A percentile compares a stretch with the other conserved stretches of the same genome.
Evolutionary conservation across 805 yeast species (phyloP).

Genomic region (Lachancea waltii): DNA sequence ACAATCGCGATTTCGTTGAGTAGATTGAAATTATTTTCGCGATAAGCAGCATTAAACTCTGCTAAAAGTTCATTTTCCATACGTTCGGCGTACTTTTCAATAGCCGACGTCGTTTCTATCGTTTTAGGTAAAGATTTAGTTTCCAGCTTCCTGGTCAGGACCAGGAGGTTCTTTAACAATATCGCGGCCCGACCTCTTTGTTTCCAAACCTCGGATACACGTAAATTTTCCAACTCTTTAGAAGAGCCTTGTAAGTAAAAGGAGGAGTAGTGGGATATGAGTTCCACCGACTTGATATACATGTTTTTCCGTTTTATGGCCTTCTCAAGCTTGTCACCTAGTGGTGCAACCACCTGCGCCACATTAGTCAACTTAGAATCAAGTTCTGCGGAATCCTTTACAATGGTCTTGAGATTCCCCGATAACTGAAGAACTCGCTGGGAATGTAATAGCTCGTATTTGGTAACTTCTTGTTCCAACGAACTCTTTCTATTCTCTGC

Average conservation of each 20-base stretch:
- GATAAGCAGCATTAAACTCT: slow-evolving; percentile 68
- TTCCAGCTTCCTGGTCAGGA: slow-evolving; percentile 58
- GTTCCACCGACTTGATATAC: slow-evolving; percentile 61
- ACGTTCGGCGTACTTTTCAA: slow-evolving; percentile 65
- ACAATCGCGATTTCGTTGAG: slow-evolving; percentile 74
- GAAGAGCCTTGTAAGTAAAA: slow-evolving; percentile 48
- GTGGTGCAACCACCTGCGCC: slow-evolving; percentile 54
- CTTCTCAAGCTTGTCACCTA: slow-evolving; percentile 60
- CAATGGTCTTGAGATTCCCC: slow-evolving; percentile 18
- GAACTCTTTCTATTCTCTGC: slow-evolving; percentile 44
- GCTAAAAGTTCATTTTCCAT: slow-evolving; percentile 69
- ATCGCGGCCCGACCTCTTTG: slow-evolving; percentile 54
- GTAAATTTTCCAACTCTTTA: slow-evolving; percentile 50
- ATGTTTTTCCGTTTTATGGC: slow-evolving; percentile 69
- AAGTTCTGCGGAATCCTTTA: slow-evolving; percentile 20
- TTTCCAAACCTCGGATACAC: slow-evolving; percentile 47
- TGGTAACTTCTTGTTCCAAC: slow-evolving; percentile 52
- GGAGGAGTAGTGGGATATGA: slow-evolving; percentile 70
- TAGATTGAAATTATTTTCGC: slow-evolving; percentile 56
- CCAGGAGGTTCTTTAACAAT: slow-evolving; percentile 56
- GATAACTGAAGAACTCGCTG: slow-evolving; percentile 47
- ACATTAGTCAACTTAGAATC: slow-evolving; percentile 39
- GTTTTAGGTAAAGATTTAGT: slow-evolving; percentile 46
- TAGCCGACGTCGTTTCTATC: slow-evolving; percentile 31
- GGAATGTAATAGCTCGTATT: slow-evolving; percentile 61